Conservation (phyloP, 352 stramenopile species). For the Globisporangium canariense region DNA sequence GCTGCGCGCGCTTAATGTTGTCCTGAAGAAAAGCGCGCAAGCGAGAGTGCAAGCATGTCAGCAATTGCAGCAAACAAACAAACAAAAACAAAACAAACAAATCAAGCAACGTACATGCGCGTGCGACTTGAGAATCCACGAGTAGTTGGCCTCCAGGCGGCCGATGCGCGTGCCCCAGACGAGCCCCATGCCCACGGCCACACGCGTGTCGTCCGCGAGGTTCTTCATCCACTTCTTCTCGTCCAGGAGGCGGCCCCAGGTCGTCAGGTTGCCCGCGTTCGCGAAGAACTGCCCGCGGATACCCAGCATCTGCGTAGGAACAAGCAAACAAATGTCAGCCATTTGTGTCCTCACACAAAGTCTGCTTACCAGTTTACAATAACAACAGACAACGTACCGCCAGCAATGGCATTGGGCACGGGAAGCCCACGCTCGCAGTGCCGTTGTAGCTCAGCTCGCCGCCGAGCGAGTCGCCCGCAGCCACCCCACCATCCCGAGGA, state of each 20-base stretch:
- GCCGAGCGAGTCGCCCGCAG: constrained; percentile 81
- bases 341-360: not conserved
- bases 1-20: constrained; percentile 83
- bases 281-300: constrained; percentile 87
- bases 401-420: constrained; percentile 78
- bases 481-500: constrained; percentile 80
- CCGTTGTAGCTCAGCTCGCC: constrained; percentile 88
- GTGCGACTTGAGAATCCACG: constrained; percentile 86
- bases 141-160: constrained; percentile 90
- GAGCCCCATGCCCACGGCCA: constrained; percentile 83
- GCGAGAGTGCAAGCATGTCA: not conserved
- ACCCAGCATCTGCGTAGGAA: constrained; percentile 54
- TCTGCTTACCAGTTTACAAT: not conserved
- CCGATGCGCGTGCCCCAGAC: constrained; percentile 85
- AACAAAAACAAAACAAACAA: too few species aligned
- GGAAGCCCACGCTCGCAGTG: constrained; percentile 83
- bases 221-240: constrained; percentile 91
- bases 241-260: constrained; percentile 79
- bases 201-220: constrained; percentile 80
- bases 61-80: not conserved
- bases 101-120: constrained; percentile 45
- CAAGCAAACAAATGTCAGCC: not conserved
- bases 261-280: constrained; percentile 89
- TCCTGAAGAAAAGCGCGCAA: constrained; percentile 40
- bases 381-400: constrained; percentile 42